Percentiles rank a stretch among this genome's conserved stretches.
These are phyloP conservation scores for Rhizopogon vesiculosus DNA, from an alignment of 768 basidiomycete genomes.

Conservation along the genomic window DNA sequence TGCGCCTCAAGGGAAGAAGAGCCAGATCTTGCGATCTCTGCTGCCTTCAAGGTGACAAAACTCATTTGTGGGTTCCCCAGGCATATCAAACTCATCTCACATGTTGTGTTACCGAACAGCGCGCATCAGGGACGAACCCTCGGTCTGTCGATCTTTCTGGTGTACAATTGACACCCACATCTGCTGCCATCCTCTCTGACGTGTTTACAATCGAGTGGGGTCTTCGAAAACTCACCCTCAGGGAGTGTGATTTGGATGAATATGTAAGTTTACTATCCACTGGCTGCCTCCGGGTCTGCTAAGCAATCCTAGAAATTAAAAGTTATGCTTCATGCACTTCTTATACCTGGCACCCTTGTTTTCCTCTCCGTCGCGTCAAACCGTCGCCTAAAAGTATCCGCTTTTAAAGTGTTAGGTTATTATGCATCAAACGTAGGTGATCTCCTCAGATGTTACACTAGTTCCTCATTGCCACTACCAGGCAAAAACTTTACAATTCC, in stretches of 20 bases:
- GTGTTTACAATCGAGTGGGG: constrained; percentile 94
- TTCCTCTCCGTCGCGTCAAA: constrained; percentile 88
- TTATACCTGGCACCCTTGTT: constrained; percentile 77
- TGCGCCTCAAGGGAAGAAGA: constrained; percentile 72
- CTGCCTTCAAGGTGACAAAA: constrained; percentile 59
- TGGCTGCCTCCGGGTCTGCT: neutral
- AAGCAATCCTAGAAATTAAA: constrained; percentile 60
- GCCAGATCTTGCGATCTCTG: constrained; percentile 59
- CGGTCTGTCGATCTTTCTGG: constrained; percentile 78
- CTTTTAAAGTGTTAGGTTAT: constrained; percentile 76
- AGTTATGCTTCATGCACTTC: constrained; percentile 83
- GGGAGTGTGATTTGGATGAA: constrained; percentile 86
- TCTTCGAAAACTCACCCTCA: constrained; percentile 75
- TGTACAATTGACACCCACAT: constrained; percentile 62
- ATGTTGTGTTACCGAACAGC: constrained; percentile 28
- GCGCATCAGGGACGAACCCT: constrained; percentile 50
- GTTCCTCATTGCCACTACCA: constrained; percentile 21
- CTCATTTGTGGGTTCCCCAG: neutral
- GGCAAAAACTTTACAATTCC: constrained; percentile 76
- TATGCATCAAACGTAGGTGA: constrained; percentile 65
- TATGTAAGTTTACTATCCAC: constrained; percentile 39
- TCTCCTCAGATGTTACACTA: neutral
- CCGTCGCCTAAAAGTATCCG: constrained; percentile 66
- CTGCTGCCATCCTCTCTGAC: constrained; percentile 82
- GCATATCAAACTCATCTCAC: neutral